phyloP scores from a whole-genome alignment of 2,329 filamentous ascomycete species.

The Didymella lethalis region DNA sequence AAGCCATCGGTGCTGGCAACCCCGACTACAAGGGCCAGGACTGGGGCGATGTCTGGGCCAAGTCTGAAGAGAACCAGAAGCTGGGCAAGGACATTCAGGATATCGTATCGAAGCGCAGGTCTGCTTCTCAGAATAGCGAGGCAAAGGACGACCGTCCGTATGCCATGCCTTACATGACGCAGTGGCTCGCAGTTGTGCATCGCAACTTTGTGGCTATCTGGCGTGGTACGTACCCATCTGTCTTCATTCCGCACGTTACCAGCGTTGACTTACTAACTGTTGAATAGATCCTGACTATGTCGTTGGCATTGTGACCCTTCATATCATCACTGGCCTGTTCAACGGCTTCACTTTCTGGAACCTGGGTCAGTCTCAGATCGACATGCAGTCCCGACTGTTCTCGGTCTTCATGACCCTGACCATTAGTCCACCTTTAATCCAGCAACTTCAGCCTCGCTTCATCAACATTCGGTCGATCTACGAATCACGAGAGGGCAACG shows the following conservation, averaged over 20 bases:
- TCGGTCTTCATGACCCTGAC: conserved; percentile 79
- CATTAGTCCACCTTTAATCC: conserved; percentile 76
- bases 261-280: background rate
- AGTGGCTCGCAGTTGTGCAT: conserved; percentile 53
- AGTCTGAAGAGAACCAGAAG: conserved; percentile 50
- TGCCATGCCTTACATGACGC: conserved; percentile 54
- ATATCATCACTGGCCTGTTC: conserved; percentile 60
- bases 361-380: conserved; percentile 52
- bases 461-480: conserved; percentile 72
- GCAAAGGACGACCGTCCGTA: conserved; percentile 55
- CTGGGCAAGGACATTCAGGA: conserved; percentile 53
- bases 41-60: conserved; percentile 57
- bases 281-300: conserved; percentile 67
- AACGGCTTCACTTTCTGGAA: conserved; percentile 60
- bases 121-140: conserved; percentile 45
- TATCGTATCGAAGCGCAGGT: conserved; percentile 47
- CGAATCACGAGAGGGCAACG: conserved; percentile 74
- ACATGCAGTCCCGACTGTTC: conserved; percentile 70
- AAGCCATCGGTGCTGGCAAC: conserved; percentile 55
- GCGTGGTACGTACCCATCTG: conserved; percentile 60
- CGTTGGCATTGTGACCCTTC: conserved; percentile 59
- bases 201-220: conserved; percentile 67
- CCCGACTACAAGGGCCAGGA: conserved; percentile 55
- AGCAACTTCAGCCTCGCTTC: conserved; percentile 78
- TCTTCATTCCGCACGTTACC: background rate